A percentile compares a stretch with the other conserved stretches of the same genome.
Conservation (phyloP, 2,329 filamentous ascomycete species). For the Phyllosticta citriasiana region DNA sequence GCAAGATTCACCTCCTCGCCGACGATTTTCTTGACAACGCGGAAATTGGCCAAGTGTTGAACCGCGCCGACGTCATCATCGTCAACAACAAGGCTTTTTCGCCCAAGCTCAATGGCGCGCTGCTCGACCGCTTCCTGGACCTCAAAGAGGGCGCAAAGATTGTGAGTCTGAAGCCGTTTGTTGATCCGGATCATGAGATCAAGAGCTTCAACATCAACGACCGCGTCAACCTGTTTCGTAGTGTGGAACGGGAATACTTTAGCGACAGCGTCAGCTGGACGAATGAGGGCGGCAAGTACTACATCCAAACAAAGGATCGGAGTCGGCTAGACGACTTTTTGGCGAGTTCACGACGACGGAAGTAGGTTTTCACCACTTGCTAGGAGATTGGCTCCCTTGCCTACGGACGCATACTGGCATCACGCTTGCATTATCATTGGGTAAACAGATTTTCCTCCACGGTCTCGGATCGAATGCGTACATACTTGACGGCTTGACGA, state of each 20-base stretch:
- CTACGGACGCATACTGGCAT: background rate
- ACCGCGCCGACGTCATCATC: conserved; percentile 84
- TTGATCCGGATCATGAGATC: conserved; percentile 69
- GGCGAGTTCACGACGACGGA: background rate
- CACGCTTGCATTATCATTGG: background rate
- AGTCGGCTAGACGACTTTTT: conserved; percentile 6
- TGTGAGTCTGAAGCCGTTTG: conserved; percentile 86
- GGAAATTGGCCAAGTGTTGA: conserved; percentile 61
- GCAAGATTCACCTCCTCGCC: conserved; percentile 66
- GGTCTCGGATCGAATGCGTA: background rate
- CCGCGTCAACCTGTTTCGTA: conserved; percentile 7
- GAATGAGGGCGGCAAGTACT: conserved; percentile 72
- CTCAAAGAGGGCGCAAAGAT: conserved; percentile 84
- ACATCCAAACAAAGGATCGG: conserved; percentile 10
- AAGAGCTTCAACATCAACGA: conserved; percentile 73
- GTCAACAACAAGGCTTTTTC: conserved; percentile 98
- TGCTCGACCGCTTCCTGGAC: conserved; percentile 86
- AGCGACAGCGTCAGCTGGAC: conserved; percentile 79
- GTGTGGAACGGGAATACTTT: conserved; percentile 62
- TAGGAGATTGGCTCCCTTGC: too few relatives aligned
- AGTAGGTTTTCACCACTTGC: background rate
- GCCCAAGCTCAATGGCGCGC: conserved; percentile 70
- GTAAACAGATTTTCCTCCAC: background rate
- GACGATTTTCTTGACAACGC: conserved; percentile 75
- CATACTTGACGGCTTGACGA: background rate